phyloP scores from a whole-genome alignment of 2,329 filamentous ascomycete species.

The Verticillium nubilum region DNA sequence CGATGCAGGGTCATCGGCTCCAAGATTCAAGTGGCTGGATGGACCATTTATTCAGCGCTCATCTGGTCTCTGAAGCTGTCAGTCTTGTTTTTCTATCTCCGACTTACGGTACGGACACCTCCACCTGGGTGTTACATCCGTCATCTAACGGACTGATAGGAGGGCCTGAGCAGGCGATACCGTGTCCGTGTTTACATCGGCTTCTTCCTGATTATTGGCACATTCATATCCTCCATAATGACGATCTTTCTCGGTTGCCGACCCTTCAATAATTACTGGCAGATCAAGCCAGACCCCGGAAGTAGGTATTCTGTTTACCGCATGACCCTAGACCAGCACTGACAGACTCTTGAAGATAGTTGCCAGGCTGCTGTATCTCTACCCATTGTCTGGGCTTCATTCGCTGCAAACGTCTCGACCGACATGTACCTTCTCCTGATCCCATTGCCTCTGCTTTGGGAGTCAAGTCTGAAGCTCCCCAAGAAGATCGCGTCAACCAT shows the following conservation, averaged over 20 bases:
- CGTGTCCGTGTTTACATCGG: constrained; percentile 41
- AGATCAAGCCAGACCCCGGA: constrained; percentile 53
- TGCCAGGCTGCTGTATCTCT: constrained; percentile 13
- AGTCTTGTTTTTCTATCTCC: constrained; percentile 45
- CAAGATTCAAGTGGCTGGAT: constrained; percentile 47
- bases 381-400: constrained; percentile 11
- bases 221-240: constrained; percentile 42
- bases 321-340: background rate
- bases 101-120: background rate
- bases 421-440: constrained; percentile 15
- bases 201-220: constrained; percentile 39
- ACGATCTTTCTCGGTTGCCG: constrained; percentile 48
- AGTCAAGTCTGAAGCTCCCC: constrained; percentile 19
- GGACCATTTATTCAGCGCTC: constrained; percentile 46
- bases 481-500: constrained; percentile 28
- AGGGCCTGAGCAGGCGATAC: constrained; percentile 20
- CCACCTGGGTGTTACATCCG: background rate
- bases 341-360: constrained; percentile 3
- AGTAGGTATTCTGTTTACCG: constrained; percentile 30
- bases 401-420: constrained; percentile 12
- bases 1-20: constrained; percentile 43
- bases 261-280: constrained; percentile 50
- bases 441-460: constrained; percentile 13
- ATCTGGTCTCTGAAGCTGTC: constrained; percentile 49
- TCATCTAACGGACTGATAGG: constrained; percentile 17